Percentiles rank a stretch among this genome's conserved stretches.
Conservation (phyloP, 2,329 filamentous ascomycete species). For the Corinectria fuckeliana region DNA sequence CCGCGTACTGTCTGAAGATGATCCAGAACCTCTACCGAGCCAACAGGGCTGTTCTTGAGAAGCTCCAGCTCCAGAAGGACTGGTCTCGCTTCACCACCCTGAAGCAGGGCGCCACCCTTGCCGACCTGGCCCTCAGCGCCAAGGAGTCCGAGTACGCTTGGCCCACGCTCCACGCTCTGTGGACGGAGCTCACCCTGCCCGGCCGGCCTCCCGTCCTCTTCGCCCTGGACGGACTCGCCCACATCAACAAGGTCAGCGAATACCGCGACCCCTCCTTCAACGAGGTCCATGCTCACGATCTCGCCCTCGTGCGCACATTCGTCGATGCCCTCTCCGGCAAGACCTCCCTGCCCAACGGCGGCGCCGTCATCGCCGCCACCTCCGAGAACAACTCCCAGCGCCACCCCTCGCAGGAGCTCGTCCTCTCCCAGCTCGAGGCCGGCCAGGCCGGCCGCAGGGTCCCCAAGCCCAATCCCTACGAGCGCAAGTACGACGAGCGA, state of each 20-base stretch:
- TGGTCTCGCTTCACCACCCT: slow-evolving; percentile 53
- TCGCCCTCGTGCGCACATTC: slow-evolving; percentile 78
- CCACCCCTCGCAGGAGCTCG: slow-evolving; percentile 71
- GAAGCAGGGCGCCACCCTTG: slow-evolving; percentile 66
- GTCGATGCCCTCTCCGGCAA: slow-evolving; percentile 72
- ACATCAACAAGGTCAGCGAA: slow-evolving; percentile 78
- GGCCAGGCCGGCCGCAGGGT: slow-evolving; percentile 45
- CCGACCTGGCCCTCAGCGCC: slow-evolving; percentile 72
- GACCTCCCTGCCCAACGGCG: slow-evolving; percentile 71
- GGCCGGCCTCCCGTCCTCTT: slow-evolving; percentile 70
- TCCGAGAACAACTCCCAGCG: slow-evolving; percentile 73
- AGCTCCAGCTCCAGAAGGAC: slow-evolving; percentile 52
- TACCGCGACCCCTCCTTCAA: slow-evolving; percentile 77
- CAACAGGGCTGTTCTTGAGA: slow-evolving; percentile 70
- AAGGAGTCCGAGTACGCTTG: slow-evolving; percentile 80
- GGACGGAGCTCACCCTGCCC: slow-evolving; percentile 73
- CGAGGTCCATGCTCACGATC: slow-evolving; percentile 84
- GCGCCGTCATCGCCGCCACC: slow-evolving; percentile 77
- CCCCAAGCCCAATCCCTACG: slow-evolving; percentile 59
- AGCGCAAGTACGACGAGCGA: slow-evolving; percentile 62
- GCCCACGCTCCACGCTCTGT: slow-evolving; percentile 81
- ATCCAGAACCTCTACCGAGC: slow-evolving; percentile 75
- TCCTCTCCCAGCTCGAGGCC: slow-evolving; percentile 64
- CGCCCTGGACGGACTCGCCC: slow-evolving; percentile 77
- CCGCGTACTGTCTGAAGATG: slow-evolving; percentile 76